Base-by-base conservation (phyloP, 768 basidiomycete species). In the Leccinum rimulosum region DNA sequence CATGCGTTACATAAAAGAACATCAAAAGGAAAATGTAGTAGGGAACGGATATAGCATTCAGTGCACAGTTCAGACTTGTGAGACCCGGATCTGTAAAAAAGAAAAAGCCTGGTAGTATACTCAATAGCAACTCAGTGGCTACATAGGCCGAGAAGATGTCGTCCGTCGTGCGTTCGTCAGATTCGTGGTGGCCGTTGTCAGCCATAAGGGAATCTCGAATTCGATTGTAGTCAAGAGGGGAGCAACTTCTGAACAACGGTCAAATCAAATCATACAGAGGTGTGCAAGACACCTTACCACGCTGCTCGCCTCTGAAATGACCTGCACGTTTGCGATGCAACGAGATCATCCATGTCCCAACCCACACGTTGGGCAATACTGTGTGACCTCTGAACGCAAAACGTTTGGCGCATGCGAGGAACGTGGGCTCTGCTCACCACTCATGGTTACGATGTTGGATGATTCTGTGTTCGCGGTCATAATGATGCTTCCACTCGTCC, bases 301-400 rank as follows among this genome's bases (percentile, higher is more conserved):
- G 4, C 17, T 62, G 48, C 1, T 56, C 68, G 64, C 2, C 72
- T 62, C 55, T 75, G 71, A 19, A 84, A 67, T 6, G 66, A 47
- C 3, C 76, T 75, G 64, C 77, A 86, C 3, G 75, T 59, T 2
- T 73, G 73, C 5, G 73, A 71, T 11, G 71, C 70, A 33, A 80
- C 33, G 25, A 88, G 68, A 60, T 84, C 78, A 27, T 59, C 63
- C 14, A 70, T 63, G 1, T 73, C 59, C 76, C 81, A 85, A 7
- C 82, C 82, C 60, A 79, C 66, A 3, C 50, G 17, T 0, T 49
- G 12, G 0, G 81, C 79, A 30, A 78, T 62, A 0, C 0, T 1
- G 50, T 64, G 50, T 64, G 74, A 74, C 52, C 84, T 84, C 49
- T 11, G 36, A 31, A 22, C 15, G 19, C 25, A 25, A 4, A 33